Conservation (phyloP, 352 stramenopile genomes). For the Globisporangium viniferum region DNA sequence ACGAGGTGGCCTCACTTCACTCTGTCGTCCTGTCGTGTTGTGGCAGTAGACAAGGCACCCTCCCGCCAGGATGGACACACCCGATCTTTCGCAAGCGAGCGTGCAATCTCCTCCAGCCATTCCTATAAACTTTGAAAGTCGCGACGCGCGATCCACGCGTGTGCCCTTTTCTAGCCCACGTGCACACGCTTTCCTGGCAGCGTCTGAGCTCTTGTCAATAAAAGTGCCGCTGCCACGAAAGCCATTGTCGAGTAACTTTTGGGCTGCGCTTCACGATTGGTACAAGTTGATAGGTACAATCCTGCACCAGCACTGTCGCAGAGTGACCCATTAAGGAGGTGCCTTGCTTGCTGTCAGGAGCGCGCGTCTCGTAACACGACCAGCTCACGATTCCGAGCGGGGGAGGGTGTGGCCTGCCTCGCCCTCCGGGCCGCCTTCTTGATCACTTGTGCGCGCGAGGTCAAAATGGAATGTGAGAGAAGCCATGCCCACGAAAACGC, state of each 20-base stretch:
- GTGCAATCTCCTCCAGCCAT: slow-evolving; percentile 2
- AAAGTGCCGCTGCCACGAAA: neutral
- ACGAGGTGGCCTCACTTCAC: neutral
- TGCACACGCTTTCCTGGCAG: neutral
- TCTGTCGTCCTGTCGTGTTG: neutral
- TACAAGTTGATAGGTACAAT: neutral
- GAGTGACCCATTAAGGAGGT: neutral
- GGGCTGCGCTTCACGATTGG: neutral
- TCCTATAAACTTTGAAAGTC: neutral
- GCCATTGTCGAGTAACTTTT: neutral
- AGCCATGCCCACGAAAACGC: too few relatives aligned
- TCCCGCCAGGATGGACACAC: neutral
- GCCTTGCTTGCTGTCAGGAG: too few relatives aligned
- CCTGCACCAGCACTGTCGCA: neutral
- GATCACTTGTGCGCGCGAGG: too few relatives aligned
- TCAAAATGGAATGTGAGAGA: too few relatives aligned
- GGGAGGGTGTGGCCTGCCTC: too few relatives aligned
- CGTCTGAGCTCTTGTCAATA: neutral
- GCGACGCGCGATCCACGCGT: neutral
- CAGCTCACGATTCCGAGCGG: too few relatives aligned
- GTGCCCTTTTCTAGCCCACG: neutral
- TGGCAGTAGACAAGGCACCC: neutral
- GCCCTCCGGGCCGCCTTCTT: too few relatives aligned
- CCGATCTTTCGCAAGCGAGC: neutral
- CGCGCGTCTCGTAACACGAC: too few relatives aligned